phyloP scores from a whole-genome alignment of 2,329 filamentous ascomycete genomes.

The Aspergillus ustus region DNA sequence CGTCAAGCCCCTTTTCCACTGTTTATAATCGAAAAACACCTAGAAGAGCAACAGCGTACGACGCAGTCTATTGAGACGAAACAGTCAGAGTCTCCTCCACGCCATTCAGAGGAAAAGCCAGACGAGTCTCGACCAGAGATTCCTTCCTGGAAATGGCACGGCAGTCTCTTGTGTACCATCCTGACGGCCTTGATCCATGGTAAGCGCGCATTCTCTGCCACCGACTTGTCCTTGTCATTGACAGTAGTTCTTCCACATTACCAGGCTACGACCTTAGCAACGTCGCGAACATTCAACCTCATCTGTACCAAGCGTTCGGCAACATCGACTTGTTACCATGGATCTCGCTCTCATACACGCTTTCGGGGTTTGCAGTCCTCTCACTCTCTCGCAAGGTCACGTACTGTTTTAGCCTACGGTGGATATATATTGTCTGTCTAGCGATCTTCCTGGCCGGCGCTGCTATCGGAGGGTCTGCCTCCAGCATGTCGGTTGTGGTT shows the following conservation, averaged over 20 bases:
- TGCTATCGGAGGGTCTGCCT: constrained; percentile 49
- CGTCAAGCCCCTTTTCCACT: too few relatives aligned
- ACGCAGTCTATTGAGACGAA: too few relatives aligned
- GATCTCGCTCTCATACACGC: constrained; percentile 21
- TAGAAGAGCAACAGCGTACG: too few relatives aligned
- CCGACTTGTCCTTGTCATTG: neutral
- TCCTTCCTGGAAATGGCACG: too few relatives aligned
- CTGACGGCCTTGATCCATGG: too few relatives aligned
- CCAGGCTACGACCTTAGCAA: constrained; percentile 25
- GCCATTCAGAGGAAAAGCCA: too few relatives aligned
- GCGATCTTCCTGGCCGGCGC: constrained; percentile 34
- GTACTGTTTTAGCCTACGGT: constrained; percentile 46
- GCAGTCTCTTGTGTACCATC: too few relatives aligned
- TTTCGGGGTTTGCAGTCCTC: constrained; percentile 18
- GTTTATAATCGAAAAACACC: too few relatives aligned
- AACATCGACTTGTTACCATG: constrained; percentile 22
- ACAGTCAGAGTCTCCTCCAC: too few relatives aligned
- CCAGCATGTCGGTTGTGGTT: constrained; percentile 52
- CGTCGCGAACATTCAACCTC: constrained; percentile 23
- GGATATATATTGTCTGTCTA: constrained; percentile 34
- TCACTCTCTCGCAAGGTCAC: constrained; percentile 26
- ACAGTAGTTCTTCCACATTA: neutral
- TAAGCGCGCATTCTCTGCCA: too few relatives aligned
- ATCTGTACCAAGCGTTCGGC: constrained; percentile 22
- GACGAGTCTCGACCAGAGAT: too few relatives aligned